Conservation (phyloP, 2,329 filamentous ascomycete species). For the Pseudogymnoascus sp. region DNA sequence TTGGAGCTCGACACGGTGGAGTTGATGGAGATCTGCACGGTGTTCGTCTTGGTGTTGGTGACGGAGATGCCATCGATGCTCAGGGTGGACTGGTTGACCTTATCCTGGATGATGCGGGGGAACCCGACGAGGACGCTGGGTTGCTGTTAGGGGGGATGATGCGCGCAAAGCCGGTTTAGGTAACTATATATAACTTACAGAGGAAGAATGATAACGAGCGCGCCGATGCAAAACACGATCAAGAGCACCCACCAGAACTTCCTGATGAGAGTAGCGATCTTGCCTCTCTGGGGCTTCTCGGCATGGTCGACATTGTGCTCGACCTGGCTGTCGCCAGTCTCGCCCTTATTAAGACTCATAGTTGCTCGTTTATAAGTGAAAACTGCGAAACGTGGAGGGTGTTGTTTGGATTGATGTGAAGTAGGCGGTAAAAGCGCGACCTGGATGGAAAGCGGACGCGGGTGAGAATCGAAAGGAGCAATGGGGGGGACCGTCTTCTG, state of each 20-base stretch:
- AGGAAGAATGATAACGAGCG: background rate
- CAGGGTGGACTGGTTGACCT: conserved; percentile 43
- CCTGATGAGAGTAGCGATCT: background rate
- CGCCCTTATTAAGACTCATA: background rate
- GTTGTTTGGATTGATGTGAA: background rate
- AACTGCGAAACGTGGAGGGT: background rate
- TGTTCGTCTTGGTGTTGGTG: conserved; percentile 39
- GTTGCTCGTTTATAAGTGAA: background rate
- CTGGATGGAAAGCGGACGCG: background rate
- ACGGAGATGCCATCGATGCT: conserved; percentile 41
- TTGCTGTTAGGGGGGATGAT: background rate
- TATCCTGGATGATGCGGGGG: conserved; percentile 46
- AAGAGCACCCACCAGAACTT: background rate
- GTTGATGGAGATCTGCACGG: conserved; percentile 39
- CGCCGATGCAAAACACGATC: background rate
- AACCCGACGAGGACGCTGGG: conserved; percentile 49
- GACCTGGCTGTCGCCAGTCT: background rate
- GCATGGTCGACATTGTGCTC: background rate
- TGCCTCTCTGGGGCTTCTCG: background rate
- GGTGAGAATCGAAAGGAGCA: background rate
- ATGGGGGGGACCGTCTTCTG: background rate
- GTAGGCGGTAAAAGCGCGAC: background rate
- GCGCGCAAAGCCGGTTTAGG: background rate
- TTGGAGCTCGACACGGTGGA: conserved; percentile 39
- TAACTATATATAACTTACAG: background rate